Conservation (phyloP, 140 eudicot species). For the Flaveria floridana region DNA sequence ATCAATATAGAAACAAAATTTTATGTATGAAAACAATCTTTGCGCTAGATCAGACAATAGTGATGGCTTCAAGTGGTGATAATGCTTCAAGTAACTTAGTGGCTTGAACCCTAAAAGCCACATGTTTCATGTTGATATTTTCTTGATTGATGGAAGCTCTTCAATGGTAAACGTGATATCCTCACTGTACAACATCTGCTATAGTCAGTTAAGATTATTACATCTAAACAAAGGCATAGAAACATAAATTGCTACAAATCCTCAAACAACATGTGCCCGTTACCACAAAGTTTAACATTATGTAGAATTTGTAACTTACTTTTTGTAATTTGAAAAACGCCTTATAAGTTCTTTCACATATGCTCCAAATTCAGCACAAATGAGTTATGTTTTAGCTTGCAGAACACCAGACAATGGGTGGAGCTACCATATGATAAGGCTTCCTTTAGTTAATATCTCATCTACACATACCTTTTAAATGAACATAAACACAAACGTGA, state of each 20-base stretch:
- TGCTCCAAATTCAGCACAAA: slow-evolving; percentile 92
- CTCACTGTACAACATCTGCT: slow-evolving; percentile 43
- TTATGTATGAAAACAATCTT: slow-evolving; percentile 49
- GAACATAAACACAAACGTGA: no score
- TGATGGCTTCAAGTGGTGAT: slow-evolving; percentile 85
- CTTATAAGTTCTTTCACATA: slow-evolving; percentile 64
- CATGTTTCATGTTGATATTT: slow-evolving; percentile 73
- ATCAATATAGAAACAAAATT: neutral
- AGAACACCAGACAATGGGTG: neutral
- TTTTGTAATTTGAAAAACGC: slow-evolving; percentile 68
- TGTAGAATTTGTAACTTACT: slow-evolving; percentile 40
- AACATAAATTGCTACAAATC: slow-evolving; percentile 10
- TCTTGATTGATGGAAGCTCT: slow-evolving; percentile 78
- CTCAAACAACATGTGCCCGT: neutral
- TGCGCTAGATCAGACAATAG: slow-evolving; percentile 79
- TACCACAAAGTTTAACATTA: neutral
- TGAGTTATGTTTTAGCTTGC: slow-evolving; percentile 78
- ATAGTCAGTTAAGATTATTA: slow-evolving; percentile 13
- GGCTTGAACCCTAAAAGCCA: slow-evolving; percentile 94
- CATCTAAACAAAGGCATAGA: slow-evolving; percentile 4
- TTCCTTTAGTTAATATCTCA: no score
- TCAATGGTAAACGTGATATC: slow-evolving; percentile 57
- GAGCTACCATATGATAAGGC: neutral
- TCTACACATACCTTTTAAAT: no score
- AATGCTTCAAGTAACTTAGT: slow-evolving; percentile 77